Base-by-base conservation (phyloP, 768 basidiomycete genomes). In the Infundibulicybe gibba region DNA sequence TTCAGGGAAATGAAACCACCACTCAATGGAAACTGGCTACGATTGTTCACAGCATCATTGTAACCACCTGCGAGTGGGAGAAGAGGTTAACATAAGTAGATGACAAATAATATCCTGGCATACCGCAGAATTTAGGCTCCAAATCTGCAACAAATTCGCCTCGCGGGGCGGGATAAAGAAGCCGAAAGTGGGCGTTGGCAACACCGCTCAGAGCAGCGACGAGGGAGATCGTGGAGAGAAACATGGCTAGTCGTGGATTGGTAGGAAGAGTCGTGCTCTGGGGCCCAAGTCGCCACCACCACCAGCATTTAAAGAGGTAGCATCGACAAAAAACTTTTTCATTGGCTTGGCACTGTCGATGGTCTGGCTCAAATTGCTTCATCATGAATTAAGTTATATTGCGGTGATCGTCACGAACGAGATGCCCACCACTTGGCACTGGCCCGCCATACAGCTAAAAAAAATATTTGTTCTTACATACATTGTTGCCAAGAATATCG, bases 151-250 rank as follows among this genome's bases (percentile, higher is more conserved):
- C 77, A 59, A 90, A 90, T 0, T 58, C 62, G 1, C 90, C 90
- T 47, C 90, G 75, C 31, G 86, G 81, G 5, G 69, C 59, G 17
- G 89, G 90, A 57, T 80, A 90, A 50, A 81, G 73, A 35, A 93
- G 71, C 41, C 78, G 79, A 66, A 90, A 91, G 63, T 93, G 90
- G 14, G 87, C 88, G 39, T 70, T 66, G 13, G 69, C 80, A 32
- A 69, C 63, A 37, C 74, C 61, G n/a, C 71, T 67, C 25, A 77
- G 54, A 19, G 62, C 54, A 40, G 61, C 53, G 14, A 72, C 37
- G 41, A 72, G 21, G 46, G 56, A 64, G 14, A 55, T 75, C 72
- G 57, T 9, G 58, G 68, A 63, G 74, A 79, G 2, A 46, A 48
- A 1, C 71, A 59, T 50, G 30, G 19, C n/a, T 42, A 41, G 19